A percentile compares a stretch with the other conserved stretches of the same genome.
phyloP scores from a whole-genome alignment of 306 rosid species.

The Quercus mongolica region DNA sequence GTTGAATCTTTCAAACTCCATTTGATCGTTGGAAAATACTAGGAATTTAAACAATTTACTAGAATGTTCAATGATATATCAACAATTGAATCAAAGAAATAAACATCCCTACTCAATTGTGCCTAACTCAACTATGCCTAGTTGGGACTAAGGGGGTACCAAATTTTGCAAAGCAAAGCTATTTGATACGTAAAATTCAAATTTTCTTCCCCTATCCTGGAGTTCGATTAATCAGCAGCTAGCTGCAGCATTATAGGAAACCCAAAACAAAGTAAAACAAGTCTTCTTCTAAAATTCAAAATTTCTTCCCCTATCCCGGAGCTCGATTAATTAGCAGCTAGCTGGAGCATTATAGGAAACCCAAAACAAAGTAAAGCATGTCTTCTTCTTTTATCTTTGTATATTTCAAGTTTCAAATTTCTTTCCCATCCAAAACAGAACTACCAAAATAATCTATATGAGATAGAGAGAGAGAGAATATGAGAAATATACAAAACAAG shows the following conservation, averaged over 20 bases:
- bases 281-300: neutral
- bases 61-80: neutral
- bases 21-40: neutral
- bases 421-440: too few relatives aligned
- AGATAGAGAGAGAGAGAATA: too few relatives aligned
- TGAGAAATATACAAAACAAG: too few relatives aligned
- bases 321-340: neutral
- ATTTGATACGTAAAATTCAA: neutral
- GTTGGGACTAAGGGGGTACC: neutral
- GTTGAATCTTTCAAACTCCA: neutral
- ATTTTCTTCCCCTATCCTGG: neutral
- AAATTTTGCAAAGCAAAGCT: neutral
- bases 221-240: neutral
- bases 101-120: neutral
- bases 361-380: neutral
- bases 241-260: neutral
- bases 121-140: neutral
- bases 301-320: neutral
- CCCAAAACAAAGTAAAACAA: neutral
- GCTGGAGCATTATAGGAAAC: neutral
- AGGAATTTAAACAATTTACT: neutral
- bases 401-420: too few relatives aligned
- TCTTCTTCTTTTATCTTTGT: too few relatives aligned
- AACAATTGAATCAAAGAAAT: neutral
- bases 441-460: too few relatives aligned